These are phyloP conservation scores for Botryobasidium botryosum DNA, from an alignment of 768 basidiomycete genomes.

Conservation along the genomic window DNA sequence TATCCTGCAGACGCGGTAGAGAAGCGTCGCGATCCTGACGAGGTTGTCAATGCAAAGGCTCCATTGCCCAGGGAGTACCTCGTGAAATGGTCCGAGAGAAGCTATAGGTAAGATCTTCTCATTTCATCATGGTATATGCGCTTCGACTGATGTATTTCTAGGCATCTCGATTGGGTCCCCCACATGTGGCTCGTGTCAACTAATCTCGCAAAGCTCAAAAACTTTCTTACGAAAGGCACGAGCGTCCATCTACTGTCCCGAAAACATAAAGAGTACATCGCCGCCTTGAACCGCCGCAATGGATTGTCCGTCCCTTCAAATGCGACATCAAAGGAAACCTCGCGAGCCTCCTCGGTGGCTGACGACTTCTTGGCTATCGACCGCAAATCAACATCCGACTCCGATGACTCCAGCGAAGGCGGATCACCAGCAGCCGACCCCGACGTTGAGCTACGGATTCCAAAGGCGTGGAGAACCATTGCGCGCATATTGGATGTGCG, in stretches of 20 bases:
- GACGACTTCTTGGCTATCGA: neutral
- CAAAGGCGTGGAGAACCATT: slow-evolving; percentile 69
- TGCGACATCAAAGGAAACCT: slow-evolving; percentile 26
- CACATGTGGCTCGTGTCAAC: slow-evolving; percentile 76
- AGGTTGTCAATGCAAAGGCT: slow-evolving; percentile 35
- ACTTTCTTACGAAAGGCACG: slow-evolving; percentile 56
- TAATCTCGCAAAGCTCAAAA: slow-evolving; percentile 47
- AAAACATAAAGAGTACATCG: slow-evolving; percentile 22
- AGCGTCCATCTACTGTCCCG: slow-evolving; percentile 43
- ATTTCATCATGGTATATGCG: neutral
- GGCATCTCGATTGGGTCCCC: slow-evolving; percentile 69
- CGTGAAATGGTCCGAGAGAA: slow-evolving; percentile 70
- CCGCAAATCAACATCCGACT: neutral
- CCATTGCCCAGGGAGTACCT: slow-evolving; percentile 78
- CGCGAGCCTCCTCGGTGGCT: slow-evolving; percentile 20
- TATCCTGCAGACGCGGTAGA: slow-evolving; percentile 51
- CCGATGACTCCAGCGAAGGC: too few species aligned
- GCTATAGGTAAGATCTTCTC: slow-evolving; percentile 33
- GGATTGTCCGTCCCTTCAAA: slow-evolving; percentile 16
- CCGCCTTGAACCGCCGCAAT: slow-evolving; percentile 7
- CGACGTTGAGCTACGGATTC: slow-evolving; percentile 61
- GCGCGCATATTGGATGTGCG: slow-evolving; percentile 79
- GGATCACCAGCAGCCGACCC: slow-evolving; percentile 29
- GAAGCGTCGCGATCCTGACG: slow-evolving; percentile 23
- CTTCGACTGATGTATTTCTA: neutral